Evolutionary conservation across 768 basidiomycete species (phyloP), one percentile per base, ranked within the genome.

Genomic region (Lactifluus piperatus): DNA sequence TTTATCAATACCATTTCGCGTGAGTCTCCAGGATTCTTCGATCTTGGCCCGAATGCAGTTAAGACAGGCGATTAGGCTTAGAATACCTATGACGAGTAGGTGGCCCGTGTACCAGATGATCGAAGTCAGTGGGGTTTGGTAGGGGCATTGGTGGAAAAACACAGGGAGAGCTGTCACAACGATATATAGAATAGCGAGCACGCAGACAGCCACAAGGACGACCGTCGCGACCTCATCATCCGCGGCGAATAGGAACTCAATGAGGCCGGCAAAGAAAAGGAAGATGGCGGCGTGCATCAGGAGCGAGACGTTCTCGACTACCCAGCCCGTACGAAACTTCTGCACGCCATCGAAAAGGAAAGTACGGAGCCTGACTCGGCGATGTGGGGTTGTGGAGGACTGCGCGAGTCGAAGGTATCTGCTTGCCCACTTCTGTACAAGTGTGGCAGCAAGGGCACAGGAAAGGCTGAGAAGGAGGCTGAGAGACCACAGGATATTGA

Each of bases 401-500:
- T 45, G 50, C 16, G 57, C 30, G 30, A 59, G 58, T 2, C 51
- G 45, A 5, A 43, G 7, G 39, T 59, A 59, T 29, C 53, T 22
- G 58, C 53, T 53, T 8, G 44, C 16, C 58, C 58, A 59, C 18
- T 49, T 34, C 26, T 57, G 56, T 16, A 57, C 49, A 18, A 57
- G 30, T 3, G 49, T 51, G 5, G 56, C 56, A 14, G 5, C n/a
- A 24, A 57, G 56, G 7, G 49, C 56, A 8, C 46, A 46, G 20
- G 48, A 32, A 22, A 51, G 48, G 11, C 45, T 48, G 34, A 37
- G 7, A 14, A 46, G 48, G 16, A 59, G 51, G 14, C 59, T 61
- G 54, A 56, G 47, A 48, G 51, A 61, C 59, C 59, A 61, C 16
- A 61, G 24, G 10, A 56, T 59, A 32, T 59, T 59, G 20, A 59